Base-by-base conservation (phyloP, 1,284 basidiomycete species). In the Gomphus bonarii region DNA sequence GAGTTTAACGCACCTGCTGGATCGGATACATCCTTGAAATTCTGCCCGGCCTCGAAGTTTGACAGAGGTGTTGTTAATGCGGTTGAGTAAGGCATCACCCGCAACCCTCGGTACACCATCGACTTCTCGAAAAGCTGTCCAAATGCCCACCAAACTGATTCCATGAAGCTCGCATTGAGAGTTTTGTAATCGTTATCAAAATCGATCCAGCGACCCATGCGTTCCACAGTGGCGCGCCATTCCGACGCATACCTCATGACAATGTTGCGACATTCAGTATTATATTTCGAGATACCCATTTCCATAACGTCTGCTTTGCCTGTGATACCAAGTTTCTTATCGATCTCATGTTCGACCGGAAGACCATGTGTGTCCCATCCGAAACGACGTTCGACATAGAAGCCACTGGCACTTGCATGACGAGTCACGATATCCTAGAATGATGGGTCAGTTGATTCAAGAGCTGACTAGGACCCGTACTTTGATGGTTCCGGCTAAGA, bases 121-220 rank as follows among this genome's bases (percentile, higher is more conserved):
- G 80, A 84, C 71, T 95, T 97, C 63, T 93, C 82, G 79, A 85
- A 95, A 14, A 99, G 80, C 69, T 94, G 84, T 59, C 84, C 79
- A 73, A 99, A 99, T n/a, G 92, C 95, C 97, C 97, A 99, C 97
- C 97, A 99, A 14, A 97, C 92, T 48, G 85, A 88, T 76, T 99
- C 97, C 97, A 99, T 99, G 71, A 93, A 99, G 22, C 82, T 77
- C 6, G 85, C 73, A 69, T 99, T 91, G 62, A 99, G 80, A 12
- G 97, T 99, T 76, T 97, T 98, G 81, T 99, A 99, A 65, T 97
- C 97, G 64, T 97, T 91, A 73, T 99, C 97, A 67, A 99, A 99
- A 72, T 99, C 97, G 73, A 99, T 99, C 97, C 97, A 99, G 61
- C 97, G 84, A 42, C 95, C 97, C 87, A 99, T 95, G 61, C 97